Conservation (phyloP, 345 rosid genomes). For the Hibiscus tridactylites region DNA sequence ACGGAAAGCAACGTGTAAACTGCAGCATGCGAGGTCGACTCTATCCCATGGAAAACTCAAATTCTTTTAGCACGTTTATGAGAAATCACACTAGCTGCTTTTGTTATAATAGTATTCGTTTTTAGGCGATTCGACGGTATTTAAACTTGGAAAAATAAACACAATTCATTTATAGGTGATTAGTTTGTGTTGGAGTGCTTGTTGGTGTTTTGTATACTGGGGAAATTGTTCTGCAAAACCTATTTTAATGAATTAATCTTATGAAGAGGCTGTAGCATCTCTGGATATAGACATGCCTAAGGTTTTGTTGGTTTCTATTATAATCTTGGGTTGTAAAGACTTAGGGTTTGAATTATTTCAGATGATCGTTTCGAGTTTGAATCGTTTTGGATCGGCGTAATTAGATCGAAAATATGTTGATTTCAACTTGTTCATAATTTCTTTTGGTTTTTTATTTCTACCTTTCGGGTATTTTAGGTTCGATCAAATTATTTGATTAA, state of each 20-base stretch:
- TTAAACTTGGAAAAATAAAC: neutral
- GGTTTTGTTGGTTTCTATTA: too few species aligned
- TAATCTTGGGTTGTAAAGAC: too few species aligned
- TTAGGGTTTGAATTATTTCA: too few species aligned
- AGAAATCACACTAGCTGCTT: neutral
- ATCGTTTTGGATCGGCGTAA: too few species aligned
- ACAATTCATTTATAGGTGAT: neutral
- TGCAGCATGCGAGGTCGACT: constrained; percentile 39
- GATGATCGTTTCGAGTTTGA: too few species aligned
- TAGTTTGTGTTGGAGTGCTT: neutral
- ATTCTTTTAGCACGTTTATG: constrained; percentile 27
- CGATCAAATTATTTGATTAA: too few species aligned
- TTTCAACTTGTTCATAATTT: too few species aligned
- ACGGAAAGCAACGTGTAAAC: constrained; percentile 49
- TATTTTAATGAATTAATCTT: constrained; percentile 1
- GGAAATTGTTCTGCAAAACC: neutral
- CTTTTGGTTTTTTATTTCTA: too few species aligned
- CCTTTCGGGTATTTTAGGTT: too few species aligned
- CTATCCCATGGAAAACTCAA: constrained; percentile 50
- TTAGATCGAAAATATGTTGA: too few species aligned
- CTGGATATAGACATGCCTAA: too few species aligned
- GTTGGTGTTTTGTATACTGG: neutral
- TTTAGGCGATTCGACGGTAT: neutral
- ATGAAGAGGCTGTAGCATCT: neutral
- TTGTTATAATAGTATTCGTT: neutral